These are phyloP conservation scores for Backusella morwellensis DNA, from an alignment of 192 early-diverging fungal genomes.

Conservation along the genomic window DNA sequence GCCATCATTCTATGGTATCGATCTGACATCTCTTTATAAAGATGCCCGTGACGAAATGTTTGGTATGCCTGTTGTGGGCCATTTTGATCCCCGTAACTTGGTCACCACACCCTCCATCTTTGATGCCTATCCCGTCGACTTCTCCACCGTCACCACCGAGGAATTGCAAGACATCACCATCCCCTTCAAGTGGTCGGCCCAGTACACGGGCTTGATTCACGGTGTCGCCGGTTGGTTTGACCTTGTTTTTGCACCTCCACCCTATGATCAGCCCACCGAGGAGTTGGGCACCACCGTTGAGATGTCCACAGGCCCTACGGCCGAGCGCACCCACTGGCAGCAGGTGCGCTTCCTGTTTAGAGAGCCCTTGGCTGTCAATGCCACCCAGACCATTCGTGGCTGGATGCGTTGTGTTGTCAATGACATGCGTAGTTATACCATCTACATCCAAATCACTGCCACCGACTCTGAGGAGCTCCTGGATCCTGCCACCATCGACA, in stretches of 20 bases:
- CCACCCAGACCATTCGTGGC: conserved; percentile 81
- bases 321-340: conserved; percentile 97
- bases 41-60: conserved; percentile 91
- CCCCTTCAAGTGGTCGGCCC: conserved; percentile 76
- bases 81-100: conserved; percentile 81
- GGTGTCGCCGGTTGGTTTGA: conserved; percentile 99
- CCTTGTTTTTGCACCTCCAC: conserved; percentile 70
- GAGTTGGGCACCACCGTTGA: conserved; percentile 52
- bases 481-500: conserved; percentile 28
- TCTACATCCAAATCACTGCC: conserved; percentile 69
- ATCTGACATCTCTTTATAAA: conserved; percentile 78
- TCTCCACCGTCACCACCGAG: conserved; percentile 73
- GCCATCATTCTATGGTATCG: conserved; percentile 87
- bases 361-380: conserved; percentile 95
- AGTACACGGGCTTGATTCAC: conserved; percentile 89
- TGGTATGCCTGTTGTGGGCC: conserved; percentile 92
- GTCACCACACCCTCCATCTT: conserved; percentile 62
- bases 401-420: conserved; percentile 87
- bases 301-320: conserved; percentile 85
- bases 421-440: conserved; percentile 87
- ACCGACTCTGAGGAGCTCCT: conserved; percentile 47
- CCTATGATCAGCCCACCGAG: conserved; percentile 30
- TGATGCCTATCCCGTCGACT: conserved; percentile 72
- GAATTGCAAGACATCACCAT: conserved; percentile 84
- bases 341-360: conserved; percentile 92